Conservation (phyloP, 78 protist genomes). For the Dictyostelium firmibasis region DNA sequence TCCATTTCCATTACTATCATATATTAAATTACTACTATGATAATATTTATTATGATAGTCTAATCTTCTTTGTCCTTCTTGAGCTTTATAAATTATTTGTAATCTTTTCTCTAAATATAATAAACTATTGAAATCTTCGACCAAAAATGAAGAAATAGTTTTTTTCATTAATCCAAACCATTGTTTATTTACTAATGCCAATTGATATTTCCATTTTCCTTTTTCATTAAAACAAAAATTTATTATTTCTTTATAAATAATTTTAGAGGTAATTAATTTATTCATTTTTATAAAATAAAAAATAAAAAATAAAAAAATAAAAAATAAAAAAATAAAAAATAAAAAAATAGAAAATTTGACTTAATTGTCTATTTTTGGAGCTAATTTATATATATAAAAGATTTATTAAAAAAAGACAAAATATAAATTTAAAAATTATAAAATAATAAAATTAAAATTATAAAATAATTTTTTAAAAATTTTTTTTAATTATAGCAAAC, state of each 20-base stretch:
- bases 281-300: neutral
- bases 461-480: too few relatives aligned
- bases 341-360: too few relatives aligned
- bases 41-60: neutral
- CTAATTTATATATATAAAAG: too few relatives aligned
- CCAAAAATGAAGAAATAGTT: neutral
- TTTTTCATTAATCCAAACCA: constrained; percentile 7
- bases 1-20: neutral
- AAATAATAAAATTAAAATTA: too few relatives aligned
- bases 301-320: too few relatives aligned
- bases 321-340: too few relatives aligned
- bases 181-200: constrained; percentile 4
- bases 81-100: neutral
- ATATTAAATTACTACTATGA: neutral
- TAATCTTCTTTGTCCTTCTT: constrained; percentile 17
- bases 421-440: too few relatives aligned
- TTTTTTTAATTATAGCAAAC: too few relatives aligned
- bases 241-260: neutral
- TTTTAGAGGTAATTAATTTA: constrained; percentile 9
- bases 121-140: neutral
- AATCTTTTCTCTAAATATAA: neutral
- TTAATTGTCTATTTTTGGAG: too few relatives aligned
- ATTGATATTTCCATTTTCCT: constrained; percentile 4
- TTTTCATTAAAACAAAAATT: neutral
- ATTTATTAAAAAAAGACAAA: too few relatives aligned